These are phyloP conservation scores for Globisporangium uncinulatum DNA, from an alignment of 352 stramenopile genomes.

Conservation along the genomic window DNA sequence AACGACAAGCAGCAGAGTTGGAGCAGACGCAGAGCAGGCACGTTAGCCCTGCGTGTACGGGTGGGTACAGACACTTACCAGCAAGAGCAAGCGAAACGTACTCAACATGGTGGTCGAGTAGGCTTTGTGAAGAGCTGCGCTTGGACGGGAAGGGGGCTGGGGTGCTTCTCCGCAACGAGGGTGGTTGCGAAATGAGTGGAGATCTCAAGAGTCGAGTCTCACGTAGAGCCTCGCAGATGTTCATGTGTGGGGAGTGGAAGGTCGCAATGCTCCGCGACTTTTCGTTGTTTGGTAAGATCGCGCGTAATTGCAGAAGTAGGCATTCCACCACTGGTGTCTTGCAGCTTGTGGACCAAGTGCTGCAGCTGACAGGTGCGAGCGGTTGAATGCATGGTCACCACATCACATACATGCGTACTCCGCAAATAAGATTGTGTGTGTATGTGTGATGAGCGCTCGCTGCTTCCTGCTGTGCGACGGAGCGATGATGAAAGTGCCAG, in stretches of 20 bases:
- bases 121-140: not conserved
- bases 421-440: conserved; percentile 10
- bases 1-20: not conserved
- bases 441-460: not conserved
- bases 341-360: too few relatives aligned
- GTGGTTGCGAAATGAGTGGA: conserved; percentile 19
- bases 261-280: not conserved
- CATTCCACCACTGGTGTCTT: too few relatives aligned
- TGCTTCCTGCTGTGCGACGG: not conserved
- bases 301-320: not conserved
- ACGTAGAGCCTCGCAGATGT: not conserved
- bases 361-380: not conserved
- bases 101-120: conserved; percentile 18
- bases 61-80: not conserved
- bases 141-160: not conserved
- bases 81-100: conserved; percentile 14
- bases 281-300: conserved; percentile 6
- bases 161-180: conserved; percentile 8
- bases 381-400: too few relatives aligned
- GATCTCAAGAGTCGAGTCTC: not conserved
- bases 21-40: not conserved
- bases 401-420: not conserved
- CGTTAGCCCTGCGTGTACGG: not conserved
- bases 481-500: not conserved
- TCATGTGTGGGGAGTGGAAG: not conserved